Base-by-base conservation (phyloP, 2,329 filamentous ascomycete species). In the Dactylellina drechsleri region DNA sequence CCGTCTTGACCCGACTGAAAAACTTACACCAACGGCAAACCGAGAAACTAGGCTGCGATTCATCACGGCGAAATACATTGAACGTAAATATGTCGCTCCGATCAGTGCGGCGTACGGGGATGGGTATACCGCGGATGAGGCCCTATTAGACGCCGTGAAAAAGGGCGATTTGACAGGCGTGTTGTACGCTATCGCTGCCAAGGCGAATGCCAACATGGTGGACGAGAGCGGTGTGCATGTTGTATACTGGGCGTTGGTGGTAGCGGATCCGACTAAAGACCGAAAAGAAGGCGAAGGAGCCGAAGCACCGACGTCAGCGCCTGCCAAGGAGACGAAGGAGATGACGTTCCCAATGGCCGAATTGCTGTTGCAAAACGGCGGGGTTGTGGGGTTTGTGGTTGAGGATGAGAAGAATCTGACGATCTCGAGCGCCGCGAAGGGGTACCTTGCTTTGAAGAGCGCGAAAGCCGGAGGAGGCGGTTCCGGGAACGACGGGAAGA, bases 141-240 rank as follows among this genome's bases (percentile, higher is more conserved):
- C 92, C 0, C 86, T 99, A 4, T 84, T 99, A 45, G 93, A 93
- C 4, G 93, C 92, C 8, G 93, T 98, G 81, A 99, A 98, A 85
- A 92, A 90, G 83, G 97, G 97, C 81, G 93, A 99, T 80, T 92
- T 99, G 66, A 91, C 95, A 80, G 91, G 93, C 77, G 93, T 97
- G 23, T 87, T 99, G 26, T 96, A 97, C 79, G 94, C 92, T 2
- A 85, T 99, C 54, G 92, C 95, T 0, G 85, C 97, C 36, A 87
- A 87, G 76, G 95, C 92, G 13, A 97, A 93, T 79, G 92, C 93
- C 13, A 99, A 99, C 80, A 87, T 90, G 2, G 85, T 89, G 4
- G 95, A 99, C 81, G 92, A 90, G 45, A 88, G 95, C 64, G 91
- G 91, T 49, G 97, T 94, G 0, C 94, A 96, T 81, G 89, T 91